Conservation (phyloP, 2,329 filamentous ascomycete species). For the Sporothrix euskadiensis region DNA sequence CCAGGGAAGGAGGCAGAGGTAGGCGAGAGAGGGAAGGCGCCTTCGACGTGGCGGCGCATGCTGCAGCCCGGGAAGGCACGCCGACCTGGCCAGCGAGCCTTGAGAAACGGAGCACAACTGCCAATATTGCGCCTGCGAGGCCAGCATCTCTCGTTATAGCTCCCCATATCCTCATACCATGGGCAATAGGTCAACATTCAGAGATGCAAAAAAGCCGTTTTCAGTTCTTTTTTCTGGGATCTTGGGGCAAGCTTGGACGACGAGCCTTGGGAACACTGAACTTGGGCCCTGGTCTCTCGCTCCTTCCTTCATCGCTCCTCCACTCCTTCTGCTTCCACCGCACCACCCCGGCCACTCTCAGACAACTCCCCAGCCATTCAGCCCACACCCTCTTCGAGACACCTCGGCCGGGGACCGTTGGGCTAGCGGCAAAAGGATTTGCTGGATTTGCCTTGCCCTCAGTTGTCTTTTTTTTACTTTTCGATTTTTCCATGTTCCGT, state of each 20-base stretch:
- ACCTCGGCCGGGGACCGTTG: conserved; percentile 6
- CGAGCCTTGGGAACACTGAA: neutral
- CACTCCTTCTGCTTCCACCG: conserved; percentile 31
- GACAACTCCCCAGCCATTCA: conserved; percentile 18
- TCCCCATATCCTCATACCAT: neutral
- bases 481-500: neutral
- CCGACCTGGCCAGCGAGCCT: conserved; percentile 5
- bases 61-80: conserved; percentile 10
- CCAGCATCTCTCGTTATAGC: neutral
- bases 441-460: neutral
- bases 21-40: neutral
- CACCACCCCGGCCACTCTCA: conserved; percentile 3
- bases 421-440: conserved; percentile 15
- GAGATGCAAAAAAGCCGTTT: neutral
- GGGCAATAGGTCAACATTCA: neutral
- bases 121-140: neutral
- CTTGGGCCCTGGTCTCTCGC: conserved; percentile 6
- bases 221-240: neutral
- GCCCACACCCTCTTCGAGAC: conserved; percentile 10
- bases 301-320: conserved; percentile 35
- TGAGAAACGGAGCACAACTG: conserved; percentile 6
- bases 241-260: neutral
- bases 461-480: neutral
- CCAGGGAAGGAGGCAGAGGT: neutral
- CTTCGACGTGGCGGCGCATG: conserved; percentile 3